Evolutionary conservation across 306 rosid species (phyloP).

Genomic region (Corylus avellana): DNA sequence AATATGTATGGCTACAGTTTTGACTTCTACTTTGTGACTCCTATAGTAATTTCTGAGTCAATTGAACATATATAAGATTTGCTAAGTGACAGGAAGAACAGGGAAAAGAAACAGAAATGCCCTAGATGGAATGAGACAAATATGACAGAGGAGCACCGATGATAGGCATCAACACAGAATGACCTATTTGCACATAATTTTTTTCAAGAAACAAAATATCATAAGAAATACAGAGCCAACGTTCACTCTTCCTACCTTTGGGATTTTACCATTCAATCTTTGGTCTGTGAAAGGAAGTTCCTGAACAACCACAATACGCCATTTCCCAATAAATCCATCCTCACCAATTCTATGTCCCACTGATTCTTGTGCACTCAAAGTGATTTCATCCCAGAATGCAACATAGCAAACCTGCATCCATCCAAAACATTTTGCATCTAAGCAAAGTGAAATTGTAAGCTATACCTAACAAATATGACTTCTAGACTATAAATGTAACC

Average conservation of each 20-base stretch:
- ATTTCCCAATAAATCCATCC: conserved; percentile 72
- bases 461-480: conserved; percentile 10
- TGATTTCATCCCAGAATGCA: conserved; percentile 97
- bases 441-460: conserved; percentile 36
- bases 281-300: conserved; percentile 93
- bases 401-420: conserved; percentile 87
- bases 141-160: background rate
- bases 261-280: conserved; percentile 96
- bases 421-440: conserved; percentile 39
- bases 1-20: background rate
- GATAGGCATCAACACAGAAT: background rate
- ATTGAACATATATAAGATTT: background rate
- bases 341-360: conserved; percentile 60
- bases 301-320: conserved; percentile 80
- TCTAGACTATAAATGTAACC: conserved; percentile 49
- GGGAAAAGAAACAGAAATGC: background rate
- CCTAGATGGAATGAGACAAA: background rate
- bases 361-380: conserved; percentile 65
- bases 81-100: background rate
- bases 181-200: background rate
- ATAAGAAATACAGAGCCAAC: background rate
- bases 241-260: conserved; percentile 40
- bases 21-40: background rate
- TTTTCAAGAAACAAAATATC: background rate
- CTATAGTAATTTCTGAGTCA: background rate